Conservation (phyloP, 164 flowering plant genomes). For the Malania oleifera region DNA sequence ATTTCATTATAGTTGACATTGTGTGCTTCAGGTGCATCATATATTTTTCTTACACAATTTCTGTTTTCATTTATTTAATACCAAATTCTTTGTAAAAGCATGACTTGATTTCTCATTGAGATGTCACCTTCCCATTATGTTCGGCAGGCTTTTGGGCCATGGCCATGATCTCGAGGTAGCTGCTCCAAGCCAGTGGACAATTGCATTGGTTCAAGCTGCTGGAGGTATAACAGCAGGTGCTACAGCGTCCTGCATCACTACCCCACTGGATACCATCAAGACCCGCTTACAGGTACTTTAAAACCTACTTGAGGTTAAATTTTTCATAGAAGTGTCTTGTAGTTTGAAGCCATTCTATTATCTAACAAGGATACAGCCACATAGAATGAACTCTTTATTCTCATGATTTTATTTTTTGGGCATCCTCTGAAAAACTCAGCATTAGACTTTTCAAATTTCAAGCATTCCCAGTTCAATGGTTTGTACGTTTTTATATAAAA, state of each 20-base stretch:
- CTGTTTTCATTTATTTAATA: not conserved
- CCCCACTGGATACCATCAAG: slow-evolving; percentile 96
- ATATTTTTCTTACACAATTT: not conserved
- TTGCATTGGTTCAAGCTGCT: slow-evolving; percentile 72
- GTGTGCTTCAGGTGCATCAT: not conserved
- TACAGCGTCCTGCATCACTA: slow-evolving; percentile 78
- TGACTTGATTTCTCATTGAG: not conserved
- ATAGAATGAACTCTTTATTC: no score
- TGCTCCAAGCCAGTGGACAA: slow-evolving; percentile 41
- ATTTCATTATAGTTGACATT: not conserved
- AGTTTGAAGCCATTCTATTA: not conserved
- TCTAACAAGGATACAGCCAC: no score
- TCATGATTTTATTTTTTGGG: no score
- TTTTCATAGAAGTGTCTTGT: not conserved
- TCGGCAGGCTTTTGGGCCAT: slow-evolving; percentile 51
- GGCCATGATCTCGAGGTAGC: slow-evolving; percentile 33
- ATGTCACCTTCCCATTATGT: not conserved
- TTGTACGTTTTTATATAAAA: no score
- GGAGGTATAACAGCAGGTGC: slow-evolving; percentile 93
- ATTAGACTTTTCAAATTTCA: no score
- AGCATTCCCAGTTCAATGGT: no score
- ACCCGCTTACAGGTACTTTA: slow-evolving; percentile 83
- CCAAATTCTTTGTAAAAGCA: not conserved
- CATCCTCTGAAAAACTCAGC: no score
- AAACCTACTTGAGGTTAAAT: not conserved